Evolutionary conservation across 805 yeast species (phyloP), one percentile per base, ranked within the genome.

Genomic region (Wickerhamiella hasegawae): DNA sequence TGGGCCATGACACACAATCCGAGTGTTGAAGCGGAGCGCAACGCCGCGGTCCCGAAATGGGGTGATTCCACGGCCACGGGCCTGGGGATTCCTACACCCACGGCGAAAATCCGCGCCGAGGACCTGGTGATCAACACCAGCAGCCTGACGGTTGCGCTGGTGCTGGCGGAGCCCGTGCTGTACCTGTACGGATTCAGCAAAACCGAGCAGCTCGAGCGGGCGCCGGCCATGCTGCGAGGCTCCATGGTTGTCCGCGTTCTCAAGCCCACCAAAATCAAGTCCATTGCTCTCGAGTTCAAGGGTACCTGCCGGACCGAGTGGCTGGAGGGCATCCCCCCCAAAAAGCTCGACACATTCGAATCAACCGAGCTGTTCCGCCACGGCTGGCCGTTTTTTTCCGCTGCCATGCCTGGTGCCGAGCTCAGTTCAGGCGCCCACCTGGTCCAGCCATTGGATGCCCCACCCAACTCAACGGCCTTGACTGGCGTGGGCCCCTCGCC

Each of bases 281-380:
- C 68, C 15, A 69, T 85, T 10, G 52, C 59, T 4, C 60, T 85
- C 32, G 60, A 64, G 1, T 72, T 85, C 45, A 65, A 65, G 35
- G 96, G 95, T 1, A 51, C 54, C 1, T 69, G 79, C 25, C 66
- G 79, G 44, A 85, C 95, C 0, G 94, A 85, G 41, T 85, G 96
- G 95, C 96, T 96, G 3, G 96, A 90, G 50, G 98, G 98, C 2
- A 85, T 87, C 15, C 97, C 97, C 0, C 95, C 96, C 0, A 81
- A 78, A 51, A 73, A 74, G 44, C 62, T 63, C 14, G 78, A 73
- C 11, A 74, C 69, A 40, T 54, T 56, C 23, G 98, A 90, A 45
- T 54, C 66, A 17, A 69, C 68, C 41, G 78, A 70, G 35, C 52
- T 85, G 18, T 67, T 82, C 20, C 67, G 71, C 34, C 96, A 87